Conservation (phyloP, 164 flowering plant genomes). For the Platanus orientalis region DNA sequence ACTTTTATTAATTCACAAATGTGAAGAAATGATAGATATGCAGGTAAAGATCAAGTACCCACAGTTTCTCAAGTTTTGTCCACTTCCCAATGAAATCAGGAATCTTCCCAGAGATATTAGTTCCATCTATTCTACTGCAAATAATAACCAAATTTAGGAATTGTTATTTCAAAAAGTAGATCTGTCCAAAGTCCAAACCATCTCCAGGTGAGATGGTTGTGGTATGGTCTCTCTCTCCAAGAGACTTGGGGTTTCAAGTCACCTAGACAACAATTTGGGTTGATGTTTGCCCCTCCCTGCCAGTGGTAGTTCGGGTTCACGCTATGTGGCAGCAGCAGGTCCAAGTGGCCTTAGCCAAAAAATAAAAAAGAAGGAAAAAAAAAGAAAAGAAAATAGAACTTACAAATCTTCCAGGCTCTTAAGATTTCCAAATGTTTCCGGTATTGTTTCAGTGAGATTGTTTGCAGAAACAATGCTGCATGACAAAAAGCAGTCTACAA, state of each 20-base stretch:
- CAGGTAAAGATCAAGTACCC: too few relatives aligned
- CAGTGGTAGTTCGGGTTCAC: too few relatives aligned
- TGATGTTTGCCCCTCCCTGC: too few relatives aligned
- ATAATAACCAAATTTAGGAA: not conserved
- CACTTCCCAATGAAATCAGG: conserved; percentile 85
- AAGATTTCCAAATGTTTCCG: conserved; percentile 39
- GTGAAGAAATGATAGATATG: not conserved
- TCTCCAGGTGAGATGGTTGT: too few relatives aligned
- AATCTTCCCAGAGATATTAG: conserved; percentile 56
- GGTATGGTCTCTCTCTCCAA: too few relatives aligned
- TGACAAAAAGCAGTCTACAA: not conserved
- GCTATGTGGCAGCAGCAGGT: too few relatives aligned
- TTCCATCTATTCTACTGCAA: conserved; percentile 85
- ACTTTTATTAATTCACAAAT: not conserved
- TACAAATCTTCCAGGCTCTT: conserved; percentile 56
- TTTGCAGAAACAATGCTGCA: conserved; percentile 51
- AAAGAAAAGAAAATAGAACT: conserved; percentile 21
- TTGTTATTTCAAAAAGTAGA: not conserved
- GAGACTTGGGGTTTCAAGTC: too few relatives aligned
- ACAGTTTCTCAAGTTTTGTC: conserved; percentile 53
- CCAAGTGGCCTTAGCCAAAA: too few relatives aligned
- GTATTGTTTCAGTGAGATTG: conserved; percentile 54
- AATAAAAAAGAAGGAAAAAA: too few relatives aligned
- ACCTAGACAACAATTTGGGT: too few relatives aligned
- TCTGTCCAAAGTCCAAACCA: too few relatives aligned